phyloP scores from a whole-genome alignment of 129 eudicot genomes.

The Pulicaria dysenterica region DNA sequence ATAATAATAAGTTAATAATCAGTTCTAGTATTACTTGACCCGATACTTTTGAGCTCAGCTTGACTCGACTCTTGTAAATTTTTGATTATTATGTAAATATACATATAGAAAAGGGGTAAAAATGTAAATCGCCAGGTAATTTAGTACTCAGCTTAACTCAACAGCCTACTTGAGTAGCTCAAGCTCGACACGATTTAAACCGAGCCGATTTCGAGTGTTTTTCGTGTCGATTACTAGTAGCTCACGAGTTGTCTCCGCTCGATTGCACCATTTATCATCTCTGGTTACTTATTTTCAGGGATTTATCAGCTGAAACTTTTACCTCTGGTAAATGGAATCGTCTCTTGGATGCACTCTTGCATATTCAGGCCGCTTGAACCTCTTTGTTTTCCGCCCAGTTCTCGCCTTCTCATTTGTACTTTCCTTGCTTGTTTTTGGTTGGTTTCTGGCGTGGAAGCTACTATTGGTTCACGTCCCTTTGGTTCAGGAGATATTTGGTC shows the following conservation, averaged over 20 bases:
- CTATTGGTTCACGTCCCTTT: constrained; percentile 83
- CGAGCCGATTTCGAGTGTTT: neutral
- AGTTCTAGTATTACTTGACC: too few species aligned
- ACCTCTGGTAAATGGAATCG: constrained; percentile 30
- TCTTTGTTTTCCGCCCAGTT: constrained; percentile 51
- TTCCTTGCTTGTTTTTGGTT: constrained; percentile 49
- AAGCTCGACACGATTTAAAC: too few species aligned
- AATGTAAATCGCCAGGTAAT: too few species aligned
- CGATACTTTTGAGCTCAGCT: too few species aligned
- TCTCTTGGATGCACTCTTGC: constrained; percentile 35
- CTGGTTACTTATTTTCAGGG: constrained; percentile 28
- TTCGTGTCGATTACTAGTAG: neutral
- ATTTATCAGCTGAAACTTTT: constrained; percentile 15
- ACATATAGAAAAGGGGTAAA: too few species aligned
- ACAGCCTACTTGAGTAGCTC: too few species aligned
- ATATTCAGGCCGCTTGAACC: constrained; percentile 28
- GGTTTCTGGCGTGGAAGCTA: constrained; percentile 87
- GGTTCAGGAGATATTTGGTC: constrained; percentile 86
- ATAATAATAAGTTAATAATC: too few species aligned
- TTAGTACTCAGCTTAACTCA: too few species aligned
- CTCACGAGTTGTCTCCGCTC: neutral
- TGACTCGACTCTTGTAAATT: too few species aligned
- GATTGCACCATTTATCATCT: neutral
- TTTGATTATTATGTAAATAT: too few species aligned
- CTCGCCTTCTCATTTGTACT: constrained; percentile 46